Conservation (phyloP, 2,329 filamentous ascomycete genomes). For the Fusarium tanahbumbuense region DNA sequence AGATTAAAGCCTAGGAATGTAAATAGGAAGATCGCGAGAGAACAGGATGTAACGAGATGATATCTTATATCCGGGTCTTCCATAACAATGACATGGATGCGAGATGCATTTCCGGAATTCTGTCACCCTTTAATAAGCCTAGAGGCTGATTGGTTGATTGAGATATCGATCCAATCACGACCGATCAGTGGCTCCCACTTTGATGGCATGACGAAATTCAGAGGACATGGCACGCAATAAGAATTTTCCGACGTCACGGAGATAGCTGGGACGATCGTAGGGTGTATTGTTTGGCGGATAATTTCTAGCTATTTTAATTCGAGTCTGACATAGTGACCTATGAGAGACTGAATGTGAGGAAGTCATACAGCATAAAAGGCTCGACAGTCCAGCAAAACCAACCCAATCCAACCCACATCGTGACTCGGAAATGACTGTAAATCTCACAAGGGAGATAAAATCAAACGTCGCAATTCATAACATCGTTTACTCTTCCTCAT, state of each 20-base stretch:
- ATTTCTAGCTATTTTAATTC: conserved; percentile 9
- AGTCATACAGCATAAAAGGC: conserved; percentile 14
- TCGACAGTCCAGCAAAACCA: conserved; percentile 1
- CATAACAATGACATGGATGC: neutral
- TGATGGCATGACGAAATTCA: neutral
- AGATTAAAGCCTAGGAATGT: neutral
- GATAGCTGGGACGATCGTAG: neutral
- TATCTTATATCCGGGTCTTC: neutral
- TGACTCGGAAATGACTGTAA: conserved; percentile 30
- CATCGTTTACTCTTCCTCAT: conserved; percentile 15
- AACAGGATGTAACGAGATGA: neutral
- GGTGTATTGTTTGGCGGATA: conserved; percentile 24
- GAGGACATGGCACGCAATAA: neutral
- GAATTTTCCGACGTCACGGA: neutral
- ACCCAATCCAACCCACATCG: conserved; percentile 13
- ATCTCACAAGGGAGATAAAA: conserved; percentile 1
- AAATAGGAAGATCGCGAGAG: neutral
- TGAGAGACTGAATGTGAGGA: neutral
- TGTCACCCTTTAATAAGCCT: neutral
- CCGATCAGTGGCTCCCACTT: accelerated
- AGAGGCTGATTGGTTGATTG: neutral
- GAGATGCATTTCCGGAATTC: neutral
- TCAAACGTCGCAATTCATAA: conserved; percentile 7
- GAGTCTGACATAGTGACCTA: neutral
- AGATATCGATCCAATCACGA: neutral